Evolutionary conservation across 129 eudicot species (phyloP), one percentile per base, ranked within the genome.

Genomic region (Ambrosia trifida): DNA sequence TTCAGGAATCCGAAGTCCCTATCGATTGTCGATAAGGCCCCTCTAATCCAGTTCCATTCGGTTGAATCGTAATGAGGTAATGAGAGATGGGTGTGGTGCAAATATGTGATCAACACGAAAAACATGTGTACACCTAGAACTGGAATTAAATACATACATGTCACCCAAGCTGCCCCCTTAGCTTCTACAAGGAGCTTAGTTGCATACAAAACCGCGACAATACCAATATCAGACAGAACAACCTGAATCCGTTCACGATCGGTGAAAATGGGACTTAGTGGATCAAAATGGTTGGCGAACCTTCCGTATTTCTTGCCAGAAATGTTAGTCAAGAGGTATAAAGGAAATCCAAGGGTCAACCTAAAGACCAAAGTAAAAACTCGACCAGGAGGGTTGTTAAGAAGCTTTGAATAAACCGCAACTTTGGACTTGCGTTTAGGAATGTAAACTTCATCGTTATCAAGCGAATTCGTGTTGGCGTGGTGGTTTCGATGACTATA

Each of bases 61-160:
- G 78, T 74, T 41, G 78, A 74, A 38, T 74, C 78, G 3, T 74
- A 74, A 31, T 76, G 72, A 13, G 80, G 80, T 44, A 76, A 12
- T 1, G 81, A 77, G 9, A 72, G 81, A 49, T 77, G 81, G 14
- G 81, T 77, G 76, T 77, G 81, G 59, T 77, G 75, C 67, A 77
- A 62, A 12, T 69, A 69, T 0, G 81, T 77, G 59, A 77, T 77
- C 46, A 77, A 30, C 18, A 77, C 81, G 6, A 77, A 77, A 46
- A 72, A 77, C 0, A 31, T 76, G 6, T 16, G 40, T 2, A 77
- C 81, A n/a, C 49, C 66, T n/a, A 77, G 56, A 19, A 70, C 62
- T 5, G 81, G 81, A 40, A 72, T 28, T 33, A 53, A 64, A 11
- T 77, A 77, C 6, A 77, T 44, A 31, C 18, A 12, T 4, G 17